Evolutionary conservation across 768 basidiomycete genomes (phyloP).

Genomic region (Termitomyces eurrhizus): DNA sequence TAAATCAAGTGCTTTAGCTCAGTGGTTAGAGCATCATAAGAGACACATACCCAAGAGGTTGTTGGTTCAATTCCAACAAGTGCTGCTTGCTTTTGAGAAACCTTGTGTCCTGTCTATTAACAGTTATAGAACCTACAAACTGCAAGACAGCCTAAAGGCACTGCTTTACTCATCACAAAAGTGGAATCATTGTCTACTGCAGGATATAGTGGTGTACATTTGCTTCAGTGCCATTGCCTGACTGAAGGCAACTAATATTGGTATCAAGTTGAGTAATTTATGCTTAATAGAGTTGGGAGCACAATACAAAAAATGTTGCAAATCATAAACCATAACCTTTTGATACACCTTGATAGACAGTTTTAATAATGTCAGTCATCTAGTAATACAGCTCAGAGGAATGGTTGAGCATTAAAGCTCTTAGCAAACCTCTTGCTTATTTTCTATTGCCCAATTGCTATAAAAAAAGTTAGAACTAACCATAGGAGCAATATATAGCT

Average conservation of each 20-base stretch:
- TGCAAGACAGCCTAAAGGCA: neutral
- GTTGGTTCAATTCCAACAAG: no score
- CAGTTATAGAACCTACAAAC: neutral
- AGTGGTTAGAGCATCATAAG: no score
- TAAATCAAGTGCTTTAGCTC: no score
- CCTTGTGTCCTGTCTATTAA: no score
- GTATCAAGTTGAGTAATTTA: conserved; percentile 3
- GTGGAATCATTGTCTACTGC: neutral
- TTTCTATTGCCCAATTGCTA: conserved; percentile 99
- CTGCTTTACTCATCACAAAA: neutral
- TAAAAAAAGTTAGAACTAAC: conserved; percentile 9
- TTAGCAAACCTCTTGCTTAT: conserved; percentile 85
- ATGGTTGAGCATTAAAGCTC: neutral
- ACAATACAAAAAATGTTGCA: neutral
- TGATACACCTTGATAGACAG: conserved; percentile 95
- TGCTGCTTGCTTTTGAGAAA: no score
- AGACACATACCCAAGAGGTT: no score
- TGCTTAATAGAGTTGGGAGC: neutral
- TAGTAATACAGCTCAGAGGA: conserved; percentile 24
- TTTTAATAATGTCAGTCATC: conserved; percentile 97
- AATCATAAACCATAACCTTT: conserved; percentile 84
- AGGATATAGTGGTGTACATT: neutral
- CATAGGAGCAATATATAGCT: neutral
- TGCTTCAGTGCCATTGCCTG: neutral
- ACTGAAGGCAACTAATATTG: neutral